These are phyloP conservation scores for Lobulomyces angularis DNA, from an alignment of 192 early-diverging fungal genomes.

Conservation along the genomic window DNA sequence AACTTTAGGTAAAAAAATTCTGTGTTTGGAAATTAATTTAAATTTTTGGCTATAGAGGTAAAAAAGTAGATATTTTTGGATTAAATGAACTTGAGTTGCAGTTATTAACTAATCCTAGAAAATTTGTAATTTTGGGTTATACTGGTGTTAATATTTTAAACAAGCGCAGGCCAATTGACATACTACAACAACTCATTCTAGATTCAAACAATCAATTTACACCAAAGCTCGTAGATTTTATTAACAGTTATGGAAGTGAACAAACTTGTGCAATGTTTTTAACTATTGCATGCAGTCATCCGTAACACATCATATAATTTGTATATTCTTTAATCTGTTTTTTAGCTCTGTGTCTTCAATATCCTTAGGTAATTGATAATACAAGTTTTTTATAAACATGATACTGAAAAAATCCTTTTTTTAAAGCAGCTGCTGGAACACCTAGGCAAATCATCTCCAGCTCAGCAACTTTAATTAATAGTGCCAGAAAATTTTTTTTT, in stretches of 20 bases:
- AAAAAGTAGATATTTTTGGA: too few species aligned
- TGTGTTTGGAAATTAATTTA: too few species aligned
- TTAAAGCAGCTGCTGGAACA: slow-evolving; percentile 12
- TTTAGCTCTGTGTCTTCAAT: not conserved
- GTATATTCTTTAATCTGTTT: slow-evolving; percentile 13
- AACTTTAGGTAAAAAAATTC: too few species aligned
- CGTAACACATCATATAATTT: slow-evolving; percentile 7
- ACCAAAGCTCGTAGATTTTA: slow-evolving; percentile 22
- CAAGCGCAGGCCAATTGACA: slow-evolving; percentile 70
- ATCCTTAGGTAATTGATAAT: slow-evolving; percentile 2
- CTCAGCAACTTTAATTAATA: slow-evolving; percentile 7
- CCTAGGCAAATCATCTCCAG: slow-evolving; percentile 6
- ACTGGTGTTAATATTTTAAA: slow-evolving; percentile 44
- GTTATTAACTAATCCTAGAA: slow-evolving; percentile 36
- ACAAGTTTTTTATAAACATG: too few species aligned
- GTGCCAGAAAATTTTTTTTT: slow-evolving; percentile 15
- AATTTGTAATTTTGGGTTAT: slow-evolving; percentile 65
- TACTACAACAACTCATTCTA: slow-evolving; percentile 46
- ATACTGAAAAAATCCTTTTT: too few species aligned
- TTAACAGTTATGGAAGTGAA: slow-evolving; percentile 41
- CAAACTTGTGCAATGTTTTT: slow-evolving; percentile 83
- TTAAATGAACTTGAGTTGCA: slow-evolving; percentile 58
- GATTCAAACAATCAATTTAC: slow-evolving; percentile 9
- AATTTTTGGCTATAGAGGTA: too few species aligned
- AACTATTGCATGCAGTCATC: slow-evolving; percentile 46